phyloP scores from a whole-genome alignment of 345 rosid species.

The Syzygium oleosum region DNA sequence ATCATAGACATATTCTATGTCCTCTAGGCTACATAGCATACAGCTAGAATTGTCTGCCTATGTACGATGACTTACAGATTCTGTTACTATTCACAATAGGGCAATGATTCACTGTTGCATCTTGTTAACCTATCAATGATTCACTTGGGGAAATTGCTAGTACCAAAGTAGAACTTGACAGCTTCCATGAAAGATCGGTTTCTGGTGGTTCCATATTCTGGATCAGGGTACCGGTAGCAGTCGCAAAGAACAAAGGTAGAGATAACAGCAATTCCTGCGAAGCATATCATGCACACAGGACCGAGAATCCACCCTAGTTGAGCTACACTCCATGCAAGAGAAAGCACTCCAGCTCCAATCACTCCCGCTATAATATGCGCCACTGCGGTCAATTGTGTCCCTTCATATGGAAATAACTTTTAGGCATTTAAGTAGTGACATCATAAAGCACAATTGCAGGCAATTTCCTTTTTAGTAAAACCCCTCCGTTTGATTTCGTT shows the following conservation, averaged over 20 bases:
- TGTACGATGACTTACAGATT: background rate
- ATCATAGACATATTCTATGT: background rate
- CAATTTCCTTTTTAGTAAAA: background rate
- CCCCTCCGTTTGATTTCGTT: background rate
- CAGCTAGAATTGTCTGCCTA: background rate
- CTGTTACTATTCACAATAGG: background rate
- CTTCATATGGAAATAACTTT: background rate
- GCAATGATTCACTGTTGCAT: background rate
- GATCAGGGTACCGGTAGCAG: constrained; percentile 50
- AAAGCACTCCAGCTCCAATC: constrained; percentile 75
- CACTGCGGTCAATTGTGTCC: constrained; percentile 27
- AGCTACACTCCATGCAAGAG: constrained; percentile 67
- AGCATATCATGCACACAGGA: constrained; percentile 31
- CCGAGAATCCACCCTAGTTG: constrained; percentile 77
- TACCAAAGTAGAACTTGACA: constrained; percentile 43
- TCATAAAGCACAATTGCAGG: background rate
- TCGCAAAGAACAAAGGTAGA: constrained; percentile 40
- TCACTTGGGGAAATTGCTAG: background rate
- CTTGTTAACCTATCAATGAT: background rate
- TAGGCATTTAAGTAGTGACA: background rate
- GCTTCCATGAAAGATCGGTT: constrained; percentile 38
- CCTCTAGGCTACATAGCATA: background rate
- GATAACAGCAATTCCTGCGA: constrained; percentile 38
- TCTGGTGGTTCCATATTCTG: constrained; percentile 36
- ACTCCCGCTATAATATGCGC: constrained; percentile 72